A percentile compares a stretch with the other conserved stretches of the same genome.
phyloP scores from a whole-genome alignment of 2,329 filamentous ascomycete species.

The Dothideomycetes sp. region DNA sequence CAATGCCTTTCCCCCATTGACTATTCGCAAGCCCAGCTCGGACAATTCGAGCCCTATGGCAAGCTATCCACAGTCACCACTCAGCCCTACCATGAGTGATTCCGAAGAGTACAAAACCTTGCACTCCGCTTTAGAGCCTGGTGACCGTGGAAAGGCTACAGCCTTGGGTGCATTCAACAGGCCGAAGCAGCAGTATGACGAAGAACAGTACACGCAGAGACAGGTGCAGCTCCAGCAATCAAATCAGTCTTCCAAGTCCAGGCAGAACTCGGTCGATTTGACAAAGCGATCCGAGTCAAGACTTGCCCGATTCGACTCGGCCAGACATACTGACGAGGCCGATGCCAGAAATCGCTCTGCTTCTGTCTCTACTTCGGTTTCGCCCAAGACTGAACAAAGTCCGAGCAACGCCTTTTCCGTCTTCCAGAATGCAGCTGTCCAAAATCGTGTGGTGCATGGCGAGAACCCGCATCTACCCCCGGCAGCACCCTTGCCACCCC shows the following conservation, averaged over 20 bases:
- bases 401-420: constrained; percentile 27
- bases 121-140: constrained; percentile 53
- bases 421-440: constrained; percentile 34
- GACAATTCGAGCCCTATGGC: constrained; percentile 28
- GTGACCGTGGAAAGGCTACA: constrained; percentile 73
- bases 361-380: background rate
- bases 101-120: constrained; percentile 55
- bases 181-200: constrained; percentile 66
- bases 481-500: background rate
- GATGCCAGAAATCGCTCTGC: constrained; percentile 6
- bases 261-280: background rate
- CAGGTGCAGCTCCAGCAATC: constrained; percentile 66
- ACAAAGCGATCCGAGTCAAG: constrained; percentile 1
- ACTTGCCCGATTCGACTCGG: constrained; percentile 10
- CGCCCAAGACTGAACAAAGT: background rate
- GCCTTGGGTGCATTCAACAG: constrained; percentile 63
- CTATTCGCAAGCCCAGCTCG: constrained; percentile 23
- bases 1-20: constrained; percentile 19
- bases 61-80: constrained; percentile 34
- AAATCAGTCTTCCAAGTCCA: constrained; percentile 1
- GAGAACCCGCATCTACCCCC: constrained; percentile 3
- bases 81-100: constrained; percentile 64
- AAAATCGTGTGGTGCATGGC: constrained; percentile 20
- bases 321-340: constrained; percentile 5
- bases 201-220: constrained; percentile 72